Evolutionary conservation across 73 alveolate genomes (phyloP), one percentile per base, ranked within the genome.

Genomic region (Paramecium primaurelia): DNA sequence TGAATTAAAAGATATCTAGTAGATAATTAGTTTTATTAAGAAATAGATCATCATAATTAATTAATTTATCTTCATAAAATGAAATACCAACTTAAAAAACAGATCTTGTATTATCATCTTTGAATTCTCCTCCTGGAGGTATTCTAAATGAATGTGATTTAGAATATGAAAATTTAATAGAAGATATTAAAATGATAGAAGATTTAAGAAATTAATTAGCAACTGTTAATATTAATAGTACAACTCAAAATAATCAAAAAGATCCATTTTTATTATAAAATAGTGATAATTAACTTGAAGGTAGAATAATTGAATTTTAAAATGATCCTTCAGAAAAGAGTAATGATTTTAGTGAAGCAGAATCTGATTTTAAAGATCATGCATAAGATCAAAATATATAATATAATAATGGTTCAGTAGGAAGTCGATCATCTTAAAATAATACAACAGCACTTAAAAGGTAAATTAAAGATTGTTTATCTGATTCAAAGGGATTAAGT

Each of bases 361-460:
- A 64, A 25, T 64, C 84, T 28, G 84, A 64, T 54, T 6, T 54
- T n/a, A 54, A 54, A 54, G 42, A 64, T 0, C 28, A 64, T 12
- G 18, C 8, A 25, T 32, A 32, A 34, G 84, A 64, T 28, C 30
- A 64, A 64, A 64, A 64, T 25, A 2, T 32, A 6, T 12, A 64
- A 64, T 64, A 64, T 26, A 64, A 64, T 64, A 64, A 64, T 64
- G 84, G 84, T 25, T 64, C 84, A 11, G 84, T 64, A 25, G 84
- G 84, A 14, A 64, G 84, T 34, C 7, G 84, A 64, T 64, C 84
- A 20, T 64, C 84, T 5, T 64, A 64, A 28, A 75, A 36, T 75
- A 36, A 75, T 36, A 75, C 88, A 4, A 42, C 36, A 4, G 60
- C 68, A 14, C 34, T 36, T 12, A 75, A 75, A 37, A 75, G 68